Evolutionary conservation across 495 filamentous ascomycete species (phyloP).

Genomic region (Emericellopsis terricola): DNA sequence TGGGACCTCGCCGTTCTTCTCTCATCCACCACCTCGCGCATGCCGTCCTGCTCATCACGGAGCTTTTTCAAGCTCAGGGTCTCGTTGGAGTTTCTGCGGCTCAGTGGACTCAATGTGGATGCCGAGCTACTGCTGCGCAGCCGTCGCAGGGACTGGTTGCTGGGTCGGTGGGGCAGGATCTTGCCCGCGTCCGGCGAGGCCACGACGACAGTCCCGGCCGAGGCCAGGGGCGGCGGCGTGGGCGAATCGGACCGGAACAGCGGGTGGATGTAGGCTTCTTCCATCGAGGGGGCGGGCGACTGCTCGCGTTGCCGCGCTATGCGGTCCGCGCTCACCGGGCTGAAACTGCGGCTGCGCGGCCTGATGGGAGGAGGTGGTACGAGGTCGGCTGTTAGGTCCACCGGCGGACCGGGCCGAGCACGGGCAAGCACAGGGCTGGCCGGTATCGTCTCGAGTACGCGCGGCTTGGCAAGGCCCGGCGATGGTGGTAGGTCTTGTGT

Average conservation of each 20-base stretch:
- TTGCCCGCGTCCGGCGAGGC: constrained; percentile 55
- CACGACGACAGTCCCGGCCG: constrained; percentile 49
- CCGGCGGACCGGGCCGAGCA: constrained; percentile 26
- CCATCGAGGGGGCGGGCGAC: constrained; percentile 20
- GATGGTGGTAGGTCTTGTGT: constrained; percentile 33
- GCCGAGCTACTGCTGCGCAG: constrained; percentile 51
- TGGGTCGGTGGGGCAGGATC: constrained; percentile 39
- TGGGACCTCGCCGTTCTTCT: constrained; percentile 12
- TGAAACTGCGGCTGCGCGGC: constrained; percentile 24
- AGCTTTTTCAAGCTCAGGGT: constrained; percentile 11
- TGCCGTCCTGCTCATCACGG: constrained; percentile 10
- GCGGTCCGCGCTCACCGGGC: constrained; percentile 13
- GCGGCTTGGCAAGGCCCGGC: constrained; percentile 14
- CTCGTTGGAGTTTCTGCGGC: constrained; percentile 30
- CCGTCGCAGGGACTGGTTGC: constrained; percentile 35
- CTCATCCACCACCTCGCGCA: constrained; percentile 9
- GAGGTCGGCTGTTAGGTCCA: constrained; percentile 24
- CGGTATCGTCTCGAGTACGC: constrained; percentile 41
- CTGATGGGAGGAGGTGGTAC: constrained; percentile 16
- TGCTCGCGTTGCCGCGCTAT: not conserved
- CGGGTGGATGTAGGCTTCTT: constrained; percentile 66
- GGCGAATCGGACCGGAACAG: constrained; percentile 65
- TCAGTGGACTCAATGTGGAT: constrained; percentile 31
- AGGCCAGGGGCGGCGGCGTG: constrained; percentile 45
- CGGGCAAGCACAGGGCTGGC: constrained; percentile 32